Evolutionary conservation across 129 eudicot species (phyloP), one percentile per base, ranked within the genome.

Genomic region (Flaveria trinervia): DNA sequence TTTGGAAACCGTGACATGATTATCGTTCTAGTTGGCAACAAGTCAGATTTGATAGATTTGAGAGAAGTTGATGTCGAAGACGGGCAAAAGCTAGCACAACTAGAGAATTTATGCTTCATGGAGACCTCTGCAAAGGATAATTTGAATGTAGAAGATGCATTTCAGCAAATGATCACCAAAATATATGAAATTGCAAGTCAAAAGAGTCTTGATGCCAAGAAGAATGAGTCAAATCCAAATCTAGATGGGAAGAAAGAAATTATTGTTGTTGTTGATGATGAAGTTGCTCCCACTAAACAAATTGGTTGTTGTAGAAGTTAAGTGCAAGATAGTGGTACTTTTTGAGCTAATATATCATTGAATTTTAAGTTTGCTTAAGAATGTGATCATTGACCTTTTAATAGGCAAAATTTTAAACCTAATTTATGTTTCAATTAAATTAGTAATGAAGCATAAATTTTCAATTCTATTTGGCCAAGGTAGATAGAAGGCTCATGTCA

Each of bases 111-210:
- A 16, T 86, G 86, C 12, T 91, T 88, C 51, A 76, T 91, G 89
- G 97, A 91, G 75, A 88, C 95, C 22, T 91, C 97, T 3, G 95
- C 97, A 20, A 88, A 83, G 82, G 90, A 91, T 16, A 91, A 86
- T 45, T 1, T 91, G 25, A 88, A 91, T 39, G 92, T 91, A 5
- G 97, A 91, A 72, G 95, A 91, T 46, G 97, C 92, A 25, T 91
- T 91, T 86, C 79, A 85, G 0, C 80, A 91, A 62, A 91, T 91
- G 97, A 87, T 91, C 82, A 85, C 79, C 4, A 88, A 75, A 68
- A 88, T 91, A 28, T 82, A 85, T 30, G 87, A 83, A 15, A 78
- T 88, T 72, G 84, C 83, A 44, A 85, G 90, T 71, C 85, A 83
- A 36, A 91, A 88, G 57, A 83, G 79, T 67, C 72, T 91, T 13